Percentiles rank a stretch among this genome's conserved stretches.
phyloP scores from a whole-genome alignment of 306 rosid genomes.

The Quercus suber region DNA sequence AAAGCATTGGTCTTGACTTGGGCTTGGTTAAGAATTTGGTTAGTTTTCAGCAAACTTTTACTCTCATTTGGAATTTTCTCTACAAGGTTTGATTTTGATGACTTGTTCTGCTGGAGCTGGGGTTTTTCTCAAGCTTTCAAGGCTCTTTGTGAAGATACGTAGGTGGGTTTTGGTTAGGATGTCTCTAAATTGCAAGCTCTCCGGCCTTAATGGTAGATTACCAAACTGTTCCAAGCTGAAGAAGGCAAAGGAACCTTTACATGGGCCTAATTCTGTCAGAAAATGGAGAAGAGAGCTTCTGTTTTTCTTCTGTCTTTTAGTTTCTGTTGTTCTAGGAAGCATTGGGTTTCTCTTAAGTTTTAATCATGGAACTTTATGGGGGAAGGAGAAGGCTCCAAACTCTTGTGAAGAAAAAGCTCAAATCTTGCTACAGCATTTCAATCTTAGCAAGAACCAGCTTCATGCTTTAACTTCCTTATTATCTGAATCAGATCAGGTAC shows the following conservation, averaged over 20 bases:
- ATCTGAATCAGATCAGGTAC: conserved; percentile 85
- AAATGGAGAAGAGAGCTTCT: conserved; percentile 48
- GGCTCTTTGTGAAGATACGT: conserved; percentile 24
- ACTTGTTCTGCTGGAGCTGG: conserved; percentile 37
- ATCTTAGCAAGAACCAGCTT: conserved; percentile 65
- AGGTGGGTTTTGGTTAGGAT: conserved; percentile 45
- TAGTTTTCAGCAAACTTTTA: conserved; percentile 24
- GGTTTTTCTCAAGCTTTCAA: conserved; percentile 32
- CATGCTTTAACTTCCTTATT: conserved; percentile 54
- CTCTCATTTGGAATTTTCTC: conserved; percentile 22
- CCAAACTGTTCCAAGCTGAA: conserved; percentile 45
- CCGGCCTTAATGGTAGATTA: conserved; percentile 61
- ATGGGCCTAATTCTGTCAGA: conserved; percentile 45
- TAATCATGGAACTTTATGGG: conserved; percentile 27
- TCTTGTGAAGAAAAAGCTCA: conserved; percentile 48
- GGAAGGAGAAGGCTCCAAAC: conserved; percentile 33
- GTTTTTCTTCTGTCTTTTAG: conserved; percentile 45
- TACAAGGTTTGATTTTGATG: conserved; percentile 36
- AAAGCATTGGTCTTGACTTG: conserved; percentile 37
- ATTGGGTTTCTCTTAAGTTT: conserved; percentile 44
- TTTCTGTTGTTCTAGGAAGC: conserved; percentile 38
- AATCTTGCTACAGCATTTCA: conserved; percentile 58
- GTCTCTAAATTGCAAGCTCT: conserved; percentile 64
- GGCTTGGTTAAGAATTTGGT: conserved; percentile 17
- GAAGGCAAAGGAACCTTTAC: conserved; percentile 52